Conservation (phyloP, 1,284 basidiomycete genomes). For the Termitomyces sp. region DNA sequence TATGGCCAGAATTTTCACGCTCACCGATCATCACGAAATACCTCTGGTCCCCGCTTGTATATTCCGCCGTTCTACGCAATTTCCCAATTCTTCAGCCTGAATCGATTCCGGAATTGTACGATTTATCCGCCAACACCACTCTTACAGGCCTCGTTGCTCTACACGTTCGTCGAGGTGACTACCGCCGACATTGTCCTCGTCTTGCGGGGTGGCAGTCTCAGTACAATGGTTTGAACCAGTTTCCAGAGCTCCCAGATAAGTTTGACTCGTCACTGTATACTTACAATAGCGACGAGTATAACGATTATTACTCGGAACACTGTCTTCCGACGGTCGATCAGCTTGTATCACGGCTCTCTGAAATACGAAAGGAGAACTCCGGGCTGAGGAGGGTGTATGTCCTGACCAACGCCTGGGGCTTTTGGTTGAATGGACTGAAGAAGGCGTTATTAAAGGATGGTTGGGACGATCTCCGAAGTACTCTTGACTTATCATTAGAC, state of each 20-base stretch:
- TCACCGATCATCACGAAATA: constrained; percentile 53
- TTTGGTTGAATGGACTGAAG: constrained; percentile 45
- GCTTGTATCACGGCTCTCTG: constrained; percentile 42
- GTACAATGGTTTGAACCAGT: constrained; percentile 58
- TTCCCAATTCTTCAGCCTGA: constrained; percentile 41
- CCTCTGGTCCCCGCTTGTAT: constrained; percentile 58
- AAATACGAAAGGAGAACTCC: constrained; percentile 33
- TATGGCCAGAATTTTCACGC: constrained; percentile 39
- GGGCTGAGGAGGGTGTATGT: constrained; percentile 25
- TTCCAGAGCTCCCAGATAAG: constrained; percentile 44
- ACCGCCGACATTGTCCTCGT: constrained; percentile 52
- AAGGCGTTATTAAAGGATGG: constrained; percentile 41
- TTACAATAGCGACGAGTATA: constrained; percentile 28
- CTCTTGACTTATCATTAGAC: constrained; percentile 38
- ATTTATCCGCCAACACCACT: constrained; percentile 20
- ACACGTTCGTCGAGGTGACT: constrained; percentile 68
- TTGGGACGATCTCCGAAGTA: constrained; percentile 45
- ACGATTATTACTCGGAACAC: constrained; percentile 47
- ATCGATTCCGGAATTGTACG: constrained; percentile 17
- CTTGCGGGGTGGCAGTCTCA: constrained; percentile 44
- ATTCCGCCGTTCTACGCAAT: constrained; percentile 46
- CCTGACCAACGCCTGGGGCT: constrained; percentile 54
- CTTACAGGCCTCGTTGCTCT: constrained; percentile 54
- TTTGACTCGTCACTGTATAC: constrained; percentile 35
- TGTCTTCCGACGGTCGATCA: constrained; percentile 54